A percentile compares a stretch with the other conserved stretches of the same genome.
phyloP scores from a whole-genome alignment of 495 filamentous ascomycete genomes.

The Tuber calosporum region DNA sequence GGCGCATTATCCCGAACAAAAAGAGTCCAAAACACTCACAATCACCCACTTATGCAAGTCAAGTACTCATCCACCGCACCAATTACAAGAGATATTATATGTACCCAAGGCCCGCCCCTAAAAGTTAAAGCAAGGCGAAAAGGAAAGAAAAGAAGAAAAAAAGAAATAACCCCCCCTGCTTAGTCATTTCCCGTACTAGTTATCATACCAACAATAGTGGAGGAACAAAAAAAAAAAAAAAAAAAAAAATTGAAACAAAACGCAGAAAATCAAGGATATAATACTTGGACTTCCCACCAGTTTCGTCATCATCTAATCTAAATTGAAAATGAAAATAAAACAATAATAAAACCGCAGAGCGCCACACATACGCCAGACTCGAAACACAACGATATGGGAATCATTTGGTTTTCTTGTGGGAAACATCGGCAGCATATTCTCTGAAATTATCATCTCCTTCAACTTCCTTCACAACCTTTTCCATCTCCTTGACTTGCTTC shows the following conservation, averaged over 20 bases:
- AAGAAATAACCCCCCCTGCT: too few species aligned
- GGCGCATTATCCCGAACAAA: background rate
- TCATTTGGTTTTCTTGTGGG: slow-evolving; percentile 33
- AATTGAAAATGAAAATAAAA: slow-evolving; percentile 2
- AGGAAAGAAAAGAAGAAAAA: background rate
- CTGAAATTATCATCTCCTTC: slow-evolving; percentile 64
- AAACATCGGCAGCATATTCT: slow-evolving; percentile 31
- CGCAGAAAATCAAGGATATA: background rate
- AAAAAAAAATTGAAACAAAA: background rate
- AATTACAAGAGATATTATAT: slow-evolving; percentile 2
- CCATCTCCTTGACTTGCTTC: slow-evolving; percentile 76
- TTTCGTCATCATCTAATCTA: background rate
- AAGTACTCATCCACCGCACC: background rate
- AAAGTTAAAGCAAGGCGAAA: background rate
- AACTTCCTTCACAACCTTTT: slow-evolving; percentile 70
- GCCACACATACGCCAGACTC: background rate
- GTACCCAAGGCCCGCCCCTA: background rate
- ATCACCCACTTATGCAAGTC: background rate
- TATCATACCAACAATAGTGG: background rate
- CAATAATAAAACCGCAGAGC: slow-evolving; percentile 2
- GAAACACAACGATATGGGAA: background rate
- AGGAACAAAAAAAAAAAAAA: background rate
- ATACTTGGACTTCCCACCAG: background rate
- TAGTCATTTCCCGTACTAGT: background rate
- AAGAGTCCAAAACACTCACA: background rate